Conservation (phyloP, 345 rosid species). For the Angophora floribunda region DNA sequence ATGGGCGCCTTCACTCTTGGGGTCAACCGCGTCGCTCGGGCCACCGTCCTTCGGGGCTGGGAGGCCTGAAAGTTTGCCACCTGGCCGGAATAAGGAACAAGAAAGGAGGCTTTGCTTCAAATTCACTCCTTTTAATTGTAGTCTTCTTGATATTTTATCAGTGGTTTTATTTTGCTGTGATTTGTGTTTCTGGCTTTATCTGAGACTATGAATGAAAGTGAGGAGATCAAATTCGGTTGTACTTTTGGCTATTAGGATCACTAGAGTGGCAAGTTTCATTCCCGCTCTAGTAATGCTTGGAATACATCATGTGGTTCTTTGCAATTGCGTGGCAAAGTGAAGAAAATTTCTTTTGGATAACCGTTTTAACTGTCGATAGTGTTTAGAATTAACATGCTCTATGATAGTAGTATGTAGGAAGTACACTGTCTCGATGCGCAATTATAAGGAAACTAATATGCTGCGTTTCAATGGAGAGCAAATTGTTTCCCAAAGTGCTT, state of each 20-base stretch:
- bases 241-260: not conserved
- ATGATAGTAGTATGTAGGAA: not conserved
- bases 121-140: not conserved
- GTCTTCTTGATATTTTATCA: not conserved
- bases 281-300: not conserved
- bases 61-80: conserved; percentile 36
- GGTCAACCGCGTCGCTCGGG: conserved; percentile 90
- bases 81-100: not conserved
- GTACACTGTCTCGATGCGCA: not conserved
- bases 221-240: not conserved
- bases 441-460: not conserved
- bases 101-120: not conserved
- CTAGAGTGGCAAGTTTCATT: not conserved
- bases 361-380: not conserved
- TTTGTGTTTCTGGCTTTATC: not conserved
- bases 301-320: not conserved
- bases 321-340: not conserved
- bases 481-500: not conserved
- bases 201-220: not conserved
- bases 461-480: not conserved
- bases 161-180: not conserved
- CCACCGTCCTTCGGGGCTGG: conserved; percentile 89
- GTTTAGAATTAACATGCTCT: not conserved
- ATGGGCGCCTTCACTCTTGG: conserved; percentile 99
- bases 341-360: not conserved